These are phyloP conservation scores for Termitomyces sp. DNA, from an alignment of 768 basidiomycete genomes.

Conservation along the genomic window DNA sequence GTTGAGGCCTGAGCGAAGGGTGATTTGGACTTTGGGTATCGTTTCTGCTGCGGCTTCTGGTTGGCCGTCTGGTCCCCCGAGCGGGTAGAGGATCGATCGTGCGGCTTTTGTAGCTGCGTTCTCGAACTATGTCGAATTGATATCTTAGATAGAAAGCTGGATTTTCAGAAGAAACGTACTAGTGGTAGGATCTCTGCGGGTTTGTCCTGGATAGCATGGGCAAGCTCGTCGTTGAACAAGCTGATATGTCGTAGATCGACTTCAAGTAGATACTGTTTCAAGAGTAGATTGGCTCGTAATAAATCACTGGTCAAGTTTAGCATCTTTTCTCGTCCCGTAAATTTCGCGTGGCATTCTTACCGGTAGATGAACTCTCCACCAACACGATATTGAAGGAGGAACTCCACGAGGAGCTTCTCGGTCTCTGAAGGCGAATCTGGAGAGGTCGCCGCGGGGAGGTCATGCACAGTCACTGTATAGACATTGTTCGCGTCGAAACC, in stretches of 20 bases:
- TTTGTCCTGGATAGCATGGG: conserved; percentile 82
- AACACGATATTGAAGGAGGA: conserved; percentile 82
- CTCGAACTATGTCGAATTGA: conserved; percentile 62
- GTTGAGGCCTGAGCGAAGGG: conserved; percentile 85
- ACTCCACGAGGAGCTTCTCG: conserved; percentile 77
- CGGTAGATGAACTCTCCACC: conserved; percentile 91
- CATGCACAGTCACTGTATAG: conserved; percentile 77
- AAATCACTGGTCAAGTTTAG: conserved; percentile 55
- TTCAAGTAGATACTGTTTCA: conserved; percentile 85
- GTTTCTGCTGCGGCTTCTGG: conserved; percentile 32
- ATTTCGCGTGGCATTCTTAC: conserved; percentile 32
- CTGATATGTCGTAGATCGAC: conserved; percentile 75
- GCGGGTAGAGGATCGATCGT: conserved; percentile 75
- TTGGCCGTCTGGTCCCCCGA: conserved; percentile 44
- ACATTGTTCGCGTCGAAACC: conserved; percentile 82
- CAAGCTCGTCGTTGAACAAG: conserved; percentile 91
- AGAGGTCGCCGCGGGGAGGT: conserved; percentile 44
- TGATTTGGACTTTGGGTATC: conserved; percentile 74
- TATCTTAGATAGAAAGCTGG: neutral
- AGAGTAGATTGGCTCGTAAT: conserved; percentile 79
- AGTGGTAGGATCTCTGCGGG: conserved; percentile 87
- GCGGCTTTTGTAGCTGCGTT: conserved; percentile 84
- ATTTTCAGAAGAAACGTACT: conserved; percentile 38
- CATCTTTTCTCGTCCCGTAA: neutral
- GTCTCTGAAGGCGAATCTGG: conserved; percentile 77